These are phyloP conservation scores for Sicyos edulis DNA, from an alignment of 306 rosid genomes.

Conservation along the genomic window DNA sequence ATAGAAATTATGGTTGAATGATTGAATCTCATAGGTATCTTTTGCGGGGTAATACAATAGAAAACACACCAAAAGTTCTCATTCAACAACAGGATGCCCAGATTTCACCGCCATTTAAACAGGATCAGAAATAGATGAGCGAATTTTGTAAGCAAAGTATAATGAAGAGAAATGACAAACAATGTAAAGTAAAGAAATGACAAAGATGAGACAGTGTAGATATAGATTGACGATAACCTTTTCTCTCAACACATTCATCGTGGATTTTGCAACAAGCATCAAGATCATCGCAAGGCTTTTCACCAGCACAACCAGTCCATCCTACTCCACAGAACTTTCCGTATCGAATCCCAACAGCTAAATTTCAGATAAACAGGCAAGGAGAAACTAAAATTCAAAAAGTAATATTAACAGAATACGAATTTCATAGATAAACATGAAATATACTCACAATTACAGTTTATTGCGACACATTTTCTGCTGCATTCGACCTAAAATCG, in stretches of 20 bases:
- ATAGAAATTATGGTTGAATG: too few relatives aligned
- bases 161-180: neutral
- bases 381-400: neutral
- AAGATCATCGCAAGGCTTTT: conserved; percentile 81
- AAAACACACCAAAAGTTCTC: neutral
- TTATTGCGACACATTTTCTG: conserved; percentile 46
- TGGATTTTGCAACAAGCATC: conserved; percentile 88
- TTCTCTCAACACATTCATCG: conserved; percentile 59
- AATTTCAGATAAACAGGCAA: neutral
- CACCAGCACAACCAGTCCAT: conserved; percentile 71
- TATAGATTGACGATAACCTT: conserved; percentile 33
- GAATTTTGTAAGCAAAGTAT: neutral
- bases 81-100: conserved; percentile 1
- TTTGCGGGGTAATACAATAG: neutral
- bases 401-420: neutral
- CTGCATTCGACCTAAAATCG: conserved; percentile 49
- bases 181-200: neutral
- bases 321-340: conserved; percentile 90
- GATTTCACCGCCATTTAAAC: neutral
- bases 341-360: conserved; percentile 61
- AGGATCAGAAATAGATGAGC: neutral
- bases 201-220: neutral
- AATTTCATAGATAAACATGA: neutral
- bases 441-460: conserved; percentile 52
- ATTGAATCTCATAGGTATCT: neutral